These are phyloP conservation scores for Cyclocybe aegerita DNA, from an alignment of 768 basidiomycete species.

Conservation along the genomic window DNA sequence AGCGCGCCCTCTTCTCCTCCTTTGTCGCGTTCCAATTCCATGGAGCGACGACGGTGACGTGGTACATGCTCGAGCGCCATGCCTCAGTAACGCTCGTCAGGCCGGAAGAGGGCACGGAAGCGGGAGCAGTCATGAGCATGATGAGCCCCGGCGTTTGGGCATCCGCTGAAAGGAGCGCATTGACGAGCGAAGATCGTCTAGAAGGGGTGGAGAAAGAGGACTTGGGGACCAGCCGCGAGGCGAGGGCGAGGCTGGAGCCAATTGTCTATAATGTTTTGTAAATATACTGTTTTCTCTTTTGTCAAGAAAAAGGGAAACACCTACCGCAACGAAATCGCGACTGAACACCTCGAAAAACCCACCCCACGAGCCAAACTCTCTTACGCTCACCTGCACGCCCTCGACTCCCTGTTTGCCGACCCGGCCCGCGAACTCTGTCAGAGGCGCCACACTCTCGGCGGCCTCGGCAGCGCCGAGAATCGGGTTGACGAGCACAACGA, in stretches of 20 bases:
- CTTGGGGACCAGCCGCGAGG: slow-evolving; percentile 44
- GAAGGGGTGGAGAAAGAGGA: slow-evolving; percentile 33
- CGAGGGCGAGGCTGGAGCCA: slow-evolving; percentile 38
- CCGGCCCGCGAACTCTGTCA: slow-evolving; percentile 34
- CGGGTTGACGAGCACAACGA: slow-evolving; percentile 46
- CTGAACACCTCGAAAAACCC: slow-evolving; percentile 39
- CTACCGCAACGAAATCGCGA: slow-evolving; percentile 36
- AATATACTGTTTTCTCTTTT: not conserved
- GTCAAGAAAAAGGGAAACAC: slow-evolving; percentile 12
- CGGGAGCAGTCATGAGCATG: slow-evolving; percentile 40
- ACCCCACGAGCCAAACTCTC: slow-evolving; percentile 41
- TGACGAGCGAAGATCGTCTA: slow-evolving; percentile 29
- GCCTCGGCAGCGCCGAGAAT: slow-evolving; percentile 35
- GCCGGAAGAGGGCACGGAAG: slow-evolving; percentile 30
- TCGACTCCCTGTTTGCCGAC: slow-evolving; percentile 21
- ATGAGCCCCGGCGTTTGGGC: slow-evolving; percentile 38
- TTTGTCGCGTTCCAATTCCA: slow-evolving; percentile 48
- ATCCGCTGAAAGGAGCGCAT: slow-evolving; percentile 34
- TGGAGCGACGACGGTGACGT: slow-evolving; percentile 40
- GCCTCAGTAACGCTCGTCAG: slow-evolving; percentile 43
- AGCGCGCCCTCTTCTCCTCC: slow-evolving; percentile 31
- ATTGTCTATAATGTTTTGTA: slow-evolving; percentile 25
- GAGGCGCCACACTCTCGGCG: slow-evolving; percentile 36
- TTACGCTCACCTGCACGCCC: slow-evolving; percentile 27
- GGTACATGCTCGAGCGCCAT: slow-evolving; percentile 45